Conservation (phyloP, 257 asterid species). For the Solanum sejunctum region DNA sequence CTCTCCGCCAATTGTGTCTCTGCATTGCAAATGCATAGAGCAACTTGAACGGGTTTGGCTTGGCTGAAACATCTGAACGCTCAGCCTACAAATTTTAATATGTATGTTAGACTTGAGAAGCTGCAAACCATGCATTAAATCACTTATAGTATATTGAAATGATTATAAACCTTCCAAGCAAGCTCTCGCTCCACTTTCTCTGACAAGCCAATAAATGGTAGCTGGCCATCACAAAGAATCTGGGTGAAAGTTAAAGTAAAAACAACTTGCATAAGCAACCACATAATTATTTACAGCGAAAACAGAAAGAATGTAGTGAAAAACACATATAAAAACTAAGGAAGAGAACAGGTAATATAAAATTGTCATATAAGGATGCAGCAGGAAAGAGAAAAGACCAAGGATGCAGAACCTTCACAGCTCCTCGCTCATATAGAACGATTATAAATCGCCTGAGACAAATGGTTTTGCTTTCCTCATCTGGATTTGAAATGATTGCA, state of each 20-base stretch:
- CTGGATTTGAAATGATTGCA: conserved; percentile 90
- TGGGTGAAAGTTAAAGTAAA: conserved; percentile 18
- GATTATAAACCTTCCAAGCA: conserved; percentile 71
- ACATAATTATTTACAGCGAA: conserved; percentile 1
- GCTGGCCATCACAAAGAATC: conserved; percentile 91
- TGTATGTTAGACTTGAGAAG: neutral
- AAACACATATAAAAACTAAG: neutral
- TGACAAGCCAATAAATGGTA: conserved; percentile 79
- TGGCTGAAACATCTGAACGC: conserved; percentile 71
- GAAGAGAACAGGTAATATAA: neutral
- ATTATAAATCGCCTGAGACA: conserved; percentile 94
- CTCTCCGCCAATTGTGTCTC: conserved; percentile 90
- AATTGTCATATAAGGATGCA: neutral
- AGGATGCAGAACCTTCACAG: conserved; percentile 48
- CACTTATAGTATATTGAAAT: neutral
- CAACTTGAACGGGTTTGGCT: conserved; percentile 77
- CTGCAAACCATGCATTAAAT: neutral
- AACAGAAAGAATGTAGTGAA: neutral
- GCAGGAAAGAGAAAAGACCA: conserved; percentile 4
- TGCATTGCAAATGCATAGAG: conserved; percentile 90
- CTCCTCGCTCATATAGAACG: conserved; percentile 87
- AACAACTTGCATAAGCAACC: neutral
- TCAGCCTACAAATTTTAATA: conserved; percentile 56
- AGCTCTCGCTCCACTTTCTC: conserved; percentile 94
- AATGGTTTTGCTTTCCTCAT: conserved; percentile 78